Conservation (phyloP, 768 basidiomycete species). For the Cystofilobasidium macerans region DNA sequence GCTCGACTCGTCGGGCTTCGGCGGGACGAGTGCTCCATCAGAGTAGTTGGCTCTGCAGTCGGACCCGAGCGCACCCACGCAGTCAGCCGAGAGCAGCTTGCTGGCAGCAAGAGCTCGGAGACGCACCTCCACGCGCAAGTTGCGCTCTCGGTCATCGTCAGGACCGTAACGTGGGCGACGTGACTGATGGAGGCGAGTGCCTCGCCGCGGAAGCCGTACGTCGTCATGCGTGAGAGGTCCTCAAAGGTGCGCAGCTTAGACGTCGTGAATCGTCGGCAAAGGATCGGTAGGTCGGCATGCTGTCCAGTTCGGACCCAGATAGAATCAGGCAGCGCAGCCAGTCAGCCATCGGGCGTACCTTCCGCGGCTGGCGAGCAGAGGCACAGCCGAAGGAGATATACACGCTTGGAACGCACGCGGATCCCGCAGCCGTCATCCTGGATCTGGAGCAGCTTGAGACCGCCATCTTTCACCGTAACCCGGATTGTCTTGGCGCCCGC, state of each 20-base stretch:
- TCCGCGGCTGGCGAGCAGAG: background rate
- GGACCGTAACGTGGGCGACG: slow-evolving; percentile 73
- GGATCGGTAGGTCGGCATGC: slow-evolving; percentile 77
- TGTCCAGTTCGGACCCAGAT: slow-evolving; percentile 35
- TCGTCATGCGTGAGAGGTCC: slow-evolving; percentile 69
- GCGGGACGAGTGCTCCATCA: slow-evolving; percentile 60
- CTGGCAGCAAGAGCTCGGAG: background rate
- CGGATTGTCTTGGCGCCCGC: slow-evolving; percentile 78
- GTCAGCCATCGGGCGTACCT: background rate
- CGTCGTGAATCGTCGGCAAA: slow-evolving; percentile 91
- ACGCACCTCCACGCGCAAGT: slow-evolving; percentile 87
- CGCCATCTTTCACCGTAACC: slow-evolving; percentile 85
- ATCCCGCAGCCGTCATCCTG: slow-evolving; percentile 96
- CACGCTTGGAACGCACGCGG: slow-evolving; percentile 47
- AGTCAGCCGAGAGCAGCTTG: background rate
- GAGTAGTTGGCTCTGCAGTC: slow-evolving; percentile 60
- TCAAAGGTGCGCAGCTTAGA: slow-evolving; percentile 80
- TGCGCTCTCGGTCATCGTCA: slow-evolving; percentile 78
- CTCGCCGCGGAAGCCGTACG: slow-evolving; percentile 95
- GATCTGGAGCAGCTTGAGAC: slow-evolving; percentile 85
- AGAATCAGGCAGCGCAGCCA: too few species aligned
- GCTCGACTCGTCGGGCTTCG: slow-evolving; percentile 56
- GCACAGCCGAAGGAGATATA: background rate
- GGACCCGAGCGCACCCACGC: background rate
- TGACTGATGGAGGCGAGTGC: slow-evolving; percentile 92